Conservation (phyloP, 2,329 filamentous ascomycete genomes). For the Bipolaris bicolor region DNA sequence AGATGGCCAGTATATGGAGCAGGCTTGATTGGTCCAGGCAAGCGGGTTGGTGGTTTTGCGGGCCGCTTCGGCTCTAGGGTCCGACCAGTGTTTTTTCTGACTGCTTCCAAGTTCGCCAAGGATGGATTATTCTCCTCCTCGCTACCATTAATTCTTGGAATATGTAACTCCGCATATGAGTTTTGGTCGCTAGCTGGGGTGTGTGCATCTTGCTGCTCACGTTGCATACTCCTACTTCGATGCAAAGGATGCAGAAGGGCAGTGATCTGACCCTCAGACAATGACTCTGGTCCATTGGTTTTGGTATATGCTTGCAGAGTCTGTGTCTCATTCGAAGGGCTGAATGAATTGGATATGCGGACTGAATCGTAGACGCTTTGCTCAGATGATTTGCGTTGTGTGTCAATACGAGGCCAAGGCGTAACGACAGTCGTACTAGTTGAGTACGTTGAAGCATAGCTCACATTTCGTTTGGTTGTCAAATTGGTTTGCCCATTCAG, state of each 20-base stretch:
- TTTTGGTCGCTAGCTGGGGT: neutral
- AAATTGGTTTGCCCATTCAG: neutral
- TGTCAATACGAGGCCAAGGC: slow-evolving; percentile 12
- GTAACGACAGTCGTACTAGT: slow-evolving; percentile 6
- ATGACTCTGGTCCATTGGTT: slow-evolving; percentile 12
- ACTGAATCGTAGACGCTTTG: slow-evolving; percentile 25
- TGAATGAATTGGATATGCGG: slow-evolving; percentile 24
- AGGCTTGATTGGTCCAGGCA: slow-evolving; percentile 28
- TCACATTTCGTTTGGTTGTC: neutral
- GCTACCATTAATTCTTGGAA: slow-evolving; percentile 36
- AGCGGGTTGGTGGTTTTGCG: slow-evolving; percentile 16
- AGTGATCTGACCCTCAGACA: slow-evolving; percentile 25
- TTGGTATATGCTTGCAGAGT: neutral
- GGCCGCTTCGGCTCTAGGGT: slow-evolving; percentile 1
- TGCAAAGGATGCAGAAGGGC: slow-evolving; percentile 28
- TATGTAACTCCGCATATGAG: slow-evolving; percentile 10
- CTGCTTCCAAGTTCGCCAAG: slow-evolving; percentile 20
- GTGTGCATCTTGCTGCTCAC: neutral
- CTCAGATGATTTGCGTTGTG: slow-evolving; percentile 16
- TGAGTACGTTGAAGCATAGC: slow-evolving; percentile 1
- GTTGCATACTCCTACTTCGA: neutral
- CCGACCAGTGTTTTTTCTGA: slow-evolving; percentile 1
- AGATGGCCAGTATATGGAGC: slow-evolving; percentile 18
- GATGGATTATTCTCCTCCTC: slow-evolving; percentile 30
- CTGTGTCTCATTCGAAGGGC: neutral